A percentile compares a stretch with the other conserved stretches of the same genome.
Conservation (phyloP, 2,329 filamentous ascomycete species). For the Ceratocystis huliohia region DNA sequence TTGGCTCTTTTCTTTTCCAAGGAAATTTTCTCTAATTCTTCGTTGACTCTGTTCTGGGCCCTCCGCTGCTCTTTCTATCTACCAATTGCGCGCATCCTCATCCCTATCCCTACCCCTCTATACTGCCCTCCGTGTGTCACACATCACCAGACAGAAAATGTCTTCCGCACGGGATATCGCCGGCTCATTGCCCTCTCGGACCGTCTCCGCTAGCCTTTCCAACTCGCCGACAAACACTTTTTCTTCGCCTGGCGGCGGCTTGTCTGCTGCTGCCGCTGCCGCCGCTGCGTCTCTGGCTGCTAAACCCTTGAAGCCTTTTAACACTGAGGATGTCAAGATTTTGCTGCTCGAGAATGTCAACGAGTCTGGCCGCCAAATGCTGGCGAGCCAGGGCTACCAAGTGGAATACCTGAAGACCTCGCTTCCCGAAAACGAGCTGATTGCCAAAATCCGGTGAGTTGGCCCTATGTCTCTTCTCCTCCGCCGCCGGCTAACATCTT, state of each 20-base stretch:
- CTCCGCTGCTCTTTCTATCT: not conserved
- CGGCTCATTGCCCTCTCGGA: slow-evolving; percentile 29
- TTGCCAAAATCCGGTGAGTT: slow-evolving; percentile 82
- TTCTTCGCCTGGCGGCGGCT: slow-evolving; percentile 52
- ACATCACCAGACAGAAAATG: slow-evolving; percentile 5
- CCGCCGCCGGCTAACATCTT: not conserved
- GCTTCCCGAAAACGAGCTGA: slow-evolving; percentile 80
- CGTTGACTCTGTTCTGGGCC: not conserved
- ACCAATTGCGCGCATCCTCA: too few relatives aligned
- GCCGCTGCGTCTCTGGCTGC: slow-evolving; percentile 31
- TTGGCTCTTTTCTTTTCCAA: not conserved
- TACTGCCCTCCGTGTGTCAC: not conserved
- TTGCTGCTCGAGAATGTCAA: slow-evolving; percentile 94
- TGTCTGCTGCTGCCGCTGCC: slow-evolving; percentile 22
- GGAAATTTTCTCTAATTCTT: not conserved
- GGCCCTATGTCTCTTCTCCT: not conserved
- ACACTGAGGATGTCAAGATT: slow-evolving; percentile 92
- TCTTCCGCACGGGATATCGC: slow-evolving; percentile 38
- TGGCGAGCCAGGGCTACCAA: slow-evolving; percentile 81
- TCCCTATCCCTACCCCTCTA: too few relatives aligned
- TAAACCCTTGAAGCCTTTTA: slow-evolving; percentile 89
- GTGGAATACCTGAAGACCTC: slow-evolving; percentile 85
- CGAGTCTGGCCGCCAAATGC: slow-evolving; percentile 70
- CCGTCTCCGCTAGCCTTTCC: slow-evolving; percentile 49
- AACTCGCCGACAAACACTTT: slow-evolving; percentile 64